Evolutionary conservation across 164 flowering plant genomes (phyloP), one percentile per base, ranked within the genome.

Genomic region (Warburgia ugandensis): DNA sequence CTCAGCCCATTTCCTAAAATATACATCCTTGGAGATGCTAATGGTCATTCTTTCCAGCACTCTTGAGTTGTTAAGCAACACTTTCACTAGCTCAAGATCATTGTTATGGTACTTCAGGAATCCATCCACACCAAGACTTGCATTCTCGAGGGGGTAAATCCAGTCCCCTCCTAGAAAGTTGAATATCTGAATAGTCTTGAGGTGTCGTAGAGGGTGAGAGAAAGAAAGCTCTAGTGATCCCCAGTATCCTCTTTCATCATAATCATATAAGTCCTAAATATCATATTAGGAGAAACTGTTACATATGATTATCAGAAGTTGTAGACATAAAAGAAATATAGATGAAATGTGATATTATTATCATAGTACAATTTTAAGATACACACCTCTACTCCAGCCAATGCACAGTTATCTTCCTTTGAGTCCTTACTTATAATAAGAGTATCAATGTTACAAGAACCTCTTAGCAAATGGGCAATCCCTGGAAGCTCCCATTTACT

Each of bases 401-500:
- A 5, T 11, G 9, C 22, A 22, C 11, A 7, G 9, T 11, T 13
- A 6, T 19, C 47, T 12, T 17, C 7, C 47, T 43, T 43, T 12
- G 6, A 11, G 27, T 22, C 47, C 11, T 33, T 22, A 22, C 25
- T 22, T 20, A 50, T 12, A 5, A 23, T 21, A n/a, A 50, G 22
- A 33, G 20, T 50, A 23, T 25, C 21, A 13, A 50, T 42, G 6
- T 25, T 14, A 23, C 3, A n/a, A n/a, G 19, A 35, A 38, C 31
- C 13, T 33, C 29, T 23, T 17, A 50, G 43, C 29, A 50, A 38
- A 20, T 50, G 31, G 43, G 29, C 54, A 50, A 50, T 25, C 17
- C 54, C 42, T 12, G 43, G 31, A 22, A 50, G 54, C 43, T 50
- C 54, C 28, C 28, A 50, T 13, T 25, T n/a, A 3, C 31, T 36